phyloP scores from a whole-genome alignment of 352 stramenopile species.

The Pythium utonaiense region DNA sequence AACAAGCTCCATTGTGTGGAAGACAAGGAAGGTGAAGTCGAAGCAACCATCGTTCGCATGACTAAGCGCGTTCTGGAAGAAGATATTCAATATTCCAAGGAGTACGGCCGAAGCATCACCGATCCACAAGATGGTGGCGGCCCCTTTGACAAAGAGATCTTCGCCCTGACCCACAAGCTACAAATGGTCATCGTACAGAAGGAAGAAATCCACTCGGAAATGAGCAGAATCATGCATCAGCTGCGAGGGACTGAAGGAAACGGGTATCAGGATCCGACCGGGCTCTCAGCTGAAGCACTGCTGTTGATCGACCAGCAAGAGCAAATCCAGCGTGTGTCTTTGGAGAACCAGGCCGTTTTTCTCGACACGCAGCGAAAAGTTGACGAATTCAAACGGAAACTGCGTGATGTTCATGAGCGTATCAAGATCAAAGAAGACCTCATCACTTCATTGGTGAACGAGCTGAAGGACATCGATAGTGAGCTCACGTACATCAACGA shows the following conservation, averaged over 20 bases:
- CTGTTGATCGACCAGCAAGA: constrained; percentile 22
- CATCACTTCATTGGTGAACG: constrained; percentile 43
- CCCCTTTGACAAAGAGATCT: constrained; percentile 74
- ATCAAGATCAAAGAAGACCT: constrained; percentile 50
- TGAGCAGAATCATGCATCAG: constrained; percentile 51
- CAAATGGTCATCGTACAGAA: constrained; percentile 76
- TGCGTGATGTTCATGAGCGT: constrained; percentile 43
- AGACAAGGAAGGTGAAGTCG: constrained; percentile 69
- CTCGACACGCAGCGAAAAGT: constrained; percentile 38
- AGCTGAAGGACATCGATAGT: constrained; percentile 59
- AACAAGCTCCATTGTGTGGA: constrained; percentile 58
- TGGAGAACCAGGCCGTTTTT: constrained; percentile 19
- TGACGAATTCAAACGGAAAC: constrained; percentile 39
- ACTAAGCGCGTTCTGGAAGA: constrained; percentile 64
- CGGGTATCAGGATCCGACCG: neutral
- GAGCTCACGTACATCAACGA: constrained; percentile 53
- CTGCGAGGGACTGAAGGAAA: constrained; percentile 15
- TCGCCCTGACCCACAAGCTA: constrained; percentile 66
- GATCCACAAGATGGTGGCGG: neutral
- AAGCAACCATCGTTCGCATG: constrained; percentile 62
- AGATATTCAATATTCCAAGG: constrained; percentile 31
- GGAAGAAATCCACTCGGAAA: constrained; percentile 69
- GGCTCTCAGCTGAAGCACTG: constrained; percentile 10
- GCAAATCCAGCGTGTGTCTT: constrained; percentile 6
- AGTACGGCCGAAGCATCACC: constrained; percentile 20